Evolutionary conservation across 495 filamentous ascomycete species (phyloP).

Genomic region (Letharia columbiana): DNA sequence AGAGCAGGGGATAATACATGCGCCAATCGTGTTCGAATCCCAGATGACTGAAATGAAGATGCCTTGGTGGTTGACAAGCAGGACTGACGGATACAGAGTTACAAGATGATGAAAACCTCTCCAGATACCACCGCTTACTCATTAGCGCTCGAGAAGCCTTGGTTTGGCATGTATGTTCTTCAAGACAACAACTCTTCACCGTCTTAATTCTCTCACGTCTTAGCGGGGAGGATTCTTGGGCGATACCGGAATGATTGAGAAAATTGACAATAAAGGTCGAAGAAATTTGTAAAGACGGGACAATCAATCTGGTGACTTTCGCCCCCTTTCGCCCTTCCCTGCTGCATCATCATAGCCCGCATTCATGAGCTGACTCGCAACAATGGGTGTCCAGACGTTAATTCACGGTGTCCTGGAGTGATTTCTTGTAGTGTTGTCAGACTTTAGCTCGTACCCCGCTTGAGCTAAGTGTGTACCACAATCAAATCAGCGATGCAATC

Average conservation of each 20-base stretch:
- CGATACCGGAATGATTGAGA: neutral
- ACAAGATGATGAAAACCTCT: neutral
- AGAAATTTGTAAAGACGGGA: neutral
- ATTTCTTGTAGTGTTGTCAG: no score
- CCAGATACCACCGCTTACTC: neutral
- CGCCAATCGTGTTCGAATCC: neutral
- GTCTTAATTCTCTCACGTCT: neutral
- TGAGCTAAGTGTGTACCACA: neutral
- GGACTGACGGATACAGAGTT: neutral
- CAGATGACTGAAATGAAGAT: neutral
- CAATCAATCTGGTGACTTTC: no score
- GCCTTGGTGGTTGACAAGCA: neutral
- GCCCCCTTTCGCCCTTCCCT: no score
- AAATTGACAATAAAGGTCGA: neutral
- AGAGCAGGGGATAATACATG: neutral
- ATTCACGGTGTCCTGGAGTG: no score
- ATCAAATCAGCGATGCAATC: neutral
- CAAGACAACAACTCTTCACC: neutral
- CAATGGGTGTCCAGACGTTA: no score
- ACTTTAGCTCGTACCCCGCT: no score
- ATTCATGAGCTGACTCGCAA: no score
- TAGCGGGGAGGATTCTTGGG: neutral
- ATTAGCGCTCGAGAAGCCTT: neutral
- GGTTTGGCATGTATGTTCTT: neutral
- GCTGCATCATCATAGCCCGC: no score